Percentiles rank a stretch among this genome's conserved stretches.
Evolutionary conservation across 1,139 yeast genomes (phyloP).

Genomic region (Candida sanyaensis): DNA sequence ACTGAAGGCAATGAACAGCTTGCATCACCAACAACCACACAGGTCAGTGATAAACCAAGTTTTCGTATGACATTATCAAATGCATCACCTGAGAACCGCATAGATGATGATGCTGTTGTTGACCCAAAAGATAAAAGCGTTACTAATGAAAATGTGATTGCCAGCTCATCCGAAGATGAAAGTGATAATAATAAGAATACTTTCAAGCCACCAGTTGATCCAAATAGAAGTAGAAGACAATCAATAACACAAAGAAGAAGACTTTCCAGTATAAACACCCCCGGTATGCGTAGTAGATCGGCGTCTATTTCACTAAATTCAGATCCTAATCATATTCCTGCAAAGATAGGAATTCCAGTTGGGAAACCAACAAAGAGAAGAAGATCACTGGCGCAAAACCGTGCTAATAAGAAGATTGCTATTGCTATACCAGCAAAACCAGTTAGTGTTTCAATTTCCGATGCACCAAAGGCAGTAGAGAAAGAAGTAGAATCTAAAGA

Average conservation of each 20-base stretch:
- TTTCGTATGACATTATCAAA: conserved; percentile 9
- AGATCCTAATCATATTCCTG: conserved; percentile 23
- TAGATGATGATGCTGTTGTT: conserved; percentile 22
- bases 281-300: conserved; percentile 28
- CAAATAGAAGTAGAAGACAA: conserved; percentile 22
- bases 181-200: conserved; percentile 23
- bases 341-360: conserved; percentile 40
- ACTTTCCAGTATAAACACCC: conserved; percentile 37
- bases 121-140: conserved; percentile 31
- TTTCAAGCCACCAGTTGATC: conserved; percentile 28
- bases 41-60: conserved; percentile 1
- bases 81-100: conserved; percentile 2
- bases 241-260: conserved; percentile 36
- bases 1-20: neutral
- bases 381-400: conserved; percentile 23
- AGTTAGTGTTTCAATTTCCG: neutral
- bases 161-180: conserved; percentile 18
- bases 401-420: conserved; percentile 5
- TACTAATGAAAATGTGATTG: neutral
- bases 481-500: conserved; percentile 6
- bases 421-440: conserved; percentile 9
- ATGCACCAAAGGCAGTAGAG: neutral
- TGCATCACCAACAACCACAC: conserved; percentile 7
- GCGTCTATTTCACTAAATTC: conserved; percentile 25
- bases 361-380: conserved; percentile 33